Evolutionary conservation across 1,284 basidiomycete genomes (phyloP), one percentile per base, ranked within the genome.

Genomic region (Irpex sp.): DNA sequence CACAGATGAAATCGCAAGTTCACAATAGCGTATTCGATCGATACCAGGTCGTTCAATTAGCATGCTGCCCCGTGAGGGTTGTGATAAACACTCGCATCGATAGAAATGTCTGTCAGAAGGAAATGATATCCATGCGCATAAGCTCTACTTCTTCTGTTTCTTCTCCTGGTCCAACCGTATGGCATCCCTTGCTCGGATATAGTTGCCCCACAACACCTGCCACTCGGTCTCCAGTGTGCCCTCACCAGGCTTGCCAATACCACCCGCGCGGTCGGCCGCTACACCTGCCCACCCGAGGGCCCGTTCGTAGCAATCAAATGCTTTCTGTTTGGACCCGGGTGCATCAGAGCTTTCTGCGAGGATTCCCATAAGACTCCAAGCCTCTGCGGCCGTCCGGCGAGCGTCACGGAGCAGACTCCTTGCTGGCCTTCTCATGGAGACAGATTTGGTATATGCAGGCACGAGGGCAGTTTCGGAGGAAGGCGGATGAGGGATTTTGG

Each of bases 221-320:
- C 87, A 88, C 67, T 89, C 87, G 37, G 78, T 71, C 69, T 85
- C 84, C 62, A 82, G 68, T 21, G 78, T 82, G 2, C 81, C 84
- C 63, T 85, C 84, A 4, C 79, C 82, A 0, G 84, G 75, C 60
- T 75, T 69, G n/a, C 73, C 75, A 58, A 76, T 76, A 34, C 72
- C 75, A 36, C 74, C 77, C 6, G 71, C 69, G 54, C 71, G 67
- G 63, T 77, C 76, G 34, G 75, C 71, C 8, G 76, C 68, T 34
- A 79, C 78, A 8, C 88, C 86, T 8, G 86, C 85, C 86, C 90
- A 85, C 4, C 76, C 82, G 65, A 88, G 77, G 7, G 87, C 87
- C 8, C 85, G 80, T 68, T 87, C 83, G 63, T 85, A 89, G 69
- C 81, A 84, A 62, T 84, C 79, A 11, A 82, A 70, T 11, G 85